A percentile compares a stretch with the other conserved stretches of the same genome.
Evolutionary conservation across 208 protist species (phyloP).

Genomic region (Leishmania guyanensis): DNA sequence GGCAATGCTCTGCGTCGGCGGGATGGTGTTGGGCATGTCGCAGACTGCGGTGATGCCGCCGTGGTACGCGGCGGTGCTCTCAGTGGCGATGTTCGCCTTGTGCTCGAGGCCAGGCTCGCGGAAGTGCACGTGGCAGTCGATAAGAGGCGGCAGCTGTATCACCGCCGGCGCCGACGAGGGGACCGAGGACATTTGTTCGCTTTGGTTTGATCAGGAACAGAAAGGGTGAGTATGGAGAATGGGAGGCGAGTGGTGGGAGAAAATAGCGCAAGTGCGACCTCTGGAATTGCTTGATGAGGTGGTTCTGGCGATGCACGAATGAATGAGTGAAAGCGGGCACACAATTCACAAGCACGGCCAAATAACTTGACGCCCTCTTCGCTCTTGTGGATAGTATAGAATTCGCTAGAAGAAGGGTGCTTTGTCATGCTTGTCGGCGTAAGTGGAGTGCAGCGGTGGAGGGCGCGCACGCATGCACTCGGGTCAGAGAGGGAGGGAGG

Average conservation of each 20-base stretch:
- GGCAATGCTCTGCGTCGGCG: constrained; percentile 75
- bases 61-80: constrained; percentile 88
- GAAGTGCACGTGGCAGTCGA: constrained; percentile 95
- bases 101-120: constrained; percentile 92
- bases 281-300: no score
- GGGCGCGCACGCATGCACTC: background rate
- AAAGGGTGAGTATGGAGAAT: background rate
- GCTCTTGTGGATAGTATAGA: no score
- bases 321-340: no score
- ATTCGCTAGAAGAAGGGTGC: no score
- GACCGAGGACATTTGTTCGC: constrained; percentile 8
- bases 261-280: background rate
- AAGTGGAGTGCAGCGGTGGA: background rate
- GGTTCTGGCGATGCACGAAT: no score
- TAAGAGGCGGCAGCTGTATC: constrained; percentile 73
- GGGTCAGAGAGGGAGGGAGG: background rate
- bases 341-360: no score
- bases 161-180: constrained; percentile 17
- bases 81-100: constrained; percentile 93
- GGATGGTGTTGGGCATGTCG: constrained; percentile 91
- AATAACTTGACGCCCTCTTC: no score
- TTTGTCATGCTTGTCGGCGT: no score
- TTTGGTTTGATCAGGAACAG: background rate
- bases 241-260: background rate
- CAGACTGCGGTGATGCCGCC: constrained; percentile 88